Conservation (phyloP, 257 asterid species). For the Striga asiatica region DNA sequence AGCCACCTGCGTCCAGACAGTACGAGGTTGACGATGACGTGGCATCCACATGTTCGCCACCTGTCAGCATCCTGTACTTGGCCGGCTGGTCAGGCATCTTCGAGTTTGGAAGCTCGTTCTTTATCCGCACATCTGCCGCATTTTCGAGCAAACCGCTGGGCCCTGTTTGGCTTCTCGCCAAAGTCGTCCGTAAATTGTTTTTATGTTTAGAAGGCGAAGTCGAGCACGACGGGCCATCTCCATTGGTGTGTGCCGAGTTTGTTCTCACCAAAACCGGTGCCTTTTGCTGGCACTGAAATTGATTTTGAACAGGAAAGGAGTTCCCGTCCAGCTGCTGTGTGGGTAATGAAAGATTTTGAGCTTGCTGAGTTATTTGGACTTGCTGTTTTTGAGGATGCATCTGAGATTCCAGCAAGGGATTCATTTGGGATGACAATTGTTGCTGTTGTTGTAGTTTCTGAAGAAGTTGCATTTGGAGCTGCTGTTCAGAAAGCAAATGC, state of each 20-base stretch:
- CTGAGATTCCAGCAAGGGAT: conserved; percentile 43
- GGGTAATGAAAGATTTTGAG: conserved; percentile 30
- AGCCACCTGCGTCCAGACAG: conserved; percentile 61
- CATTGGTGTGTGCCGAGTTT: conserved; percentile 52
- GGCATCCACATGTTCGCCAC: conserved; percentile 55
- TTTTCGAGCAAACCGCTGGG: conserved; percentile 34
- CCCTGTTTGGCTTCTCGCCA: conserved; percentile 50
- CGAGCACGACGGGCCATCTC: conserved; percentile 63
- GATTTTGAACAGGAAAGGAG: conserved; percentile 48
- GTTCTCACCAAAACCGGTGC: conserved; percentile 25
- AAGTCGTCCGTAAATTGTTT: conserved; percentile 44
- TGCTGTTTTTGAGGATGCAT: conserved; percentile 47
- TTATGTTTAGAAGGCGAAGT: conserved; percentile 67
- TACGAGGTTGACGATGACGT: conserved; percentile 79
- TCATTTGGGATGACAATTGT: conserved; percentile 32
- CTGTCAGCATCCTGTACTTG: conserved; percentile 30
- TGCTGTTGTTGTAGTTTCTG: conserved; percentile 70
- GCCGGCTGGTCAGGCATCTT: conserved; percentile 40
- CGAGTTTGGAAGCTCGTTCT: conserved; percentile 42
- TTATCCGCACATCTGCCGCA: conserved; percentile 33
- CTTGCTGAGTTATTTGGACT: conserved; percentile 42
- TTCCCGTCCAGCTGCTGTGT: conserved; percentile 43
- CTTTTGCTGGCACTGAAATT: conserved; percentile 56
- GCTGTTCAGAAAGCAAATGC: conserved; percentile 55
- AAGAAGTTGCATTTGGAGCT: conserved; percentile 65